Conservation (phyloP, 108 stramenopile genomes). For the Poteriospumella lacustris region DNA sequence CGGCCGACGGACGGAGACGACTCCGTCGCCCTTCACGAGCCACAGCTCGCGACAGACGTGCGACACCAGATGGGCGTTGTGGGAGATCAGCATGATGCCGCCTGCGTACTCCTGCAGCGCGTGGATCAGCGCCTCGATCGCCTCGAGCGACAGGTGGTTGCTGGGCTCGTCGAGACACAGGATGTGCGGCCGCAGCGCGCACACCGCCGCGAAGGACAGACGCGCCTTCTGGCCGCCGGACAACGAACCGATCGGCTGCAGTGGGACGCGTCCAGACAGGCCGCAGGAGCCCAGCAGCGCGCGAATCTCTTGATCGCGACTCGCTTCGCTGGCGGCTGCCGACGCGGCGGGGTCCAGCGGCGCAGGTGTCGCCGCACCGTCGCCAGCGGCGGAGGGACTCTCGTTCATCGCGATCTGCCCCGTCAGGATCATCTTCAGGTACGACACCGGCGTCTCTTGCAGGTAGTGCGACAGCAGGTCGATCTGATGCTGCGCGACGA, state of each 20-base stretch:
- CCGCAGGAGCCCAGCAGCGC: not conserved
- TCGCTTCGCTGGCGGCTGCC: not conserved
- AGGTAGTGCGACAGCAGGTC: not conserved
- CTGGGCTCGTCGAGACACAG: conserved; percentile 15
- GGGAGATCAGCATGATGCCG: conserved; percentile 1
- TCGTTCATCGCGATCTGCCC: too few species aligned
- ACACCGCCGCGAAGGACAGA: conserved; percentile 13
- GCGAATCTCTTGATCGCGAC: not conserved
- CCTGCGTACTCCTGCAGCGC: not conserved
- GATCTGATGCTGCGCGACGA: not conserved
- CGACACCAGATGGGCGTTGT: not conserved
- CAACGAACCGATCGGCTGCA: not conserved
- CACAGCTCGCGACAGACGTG: conserved; percentile 5
- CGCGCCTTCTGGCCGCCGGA: conserved; percentile 25
- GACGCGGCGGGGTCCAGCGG: not conserved
- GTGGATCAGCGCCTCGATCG: conserved; percentile 16
- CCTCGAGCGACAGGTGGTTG: conserved; percentile 3
- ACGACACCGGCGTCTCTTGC: not conserved
- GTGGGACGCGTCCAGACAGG: not conserved
- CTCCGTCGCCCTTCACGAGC: too few species aligned
- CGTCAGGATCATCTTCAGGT: not conserved
- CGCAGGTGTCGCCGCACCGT: too few species aligned
- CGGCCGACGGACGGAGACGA: too few species aligned
- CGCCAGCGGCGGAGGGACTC: too few species aligned
- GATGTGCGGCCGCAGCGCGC: not conserved